Conservation (phyloP, 345 rosid species). For the Murraya koenigii region DNA sequence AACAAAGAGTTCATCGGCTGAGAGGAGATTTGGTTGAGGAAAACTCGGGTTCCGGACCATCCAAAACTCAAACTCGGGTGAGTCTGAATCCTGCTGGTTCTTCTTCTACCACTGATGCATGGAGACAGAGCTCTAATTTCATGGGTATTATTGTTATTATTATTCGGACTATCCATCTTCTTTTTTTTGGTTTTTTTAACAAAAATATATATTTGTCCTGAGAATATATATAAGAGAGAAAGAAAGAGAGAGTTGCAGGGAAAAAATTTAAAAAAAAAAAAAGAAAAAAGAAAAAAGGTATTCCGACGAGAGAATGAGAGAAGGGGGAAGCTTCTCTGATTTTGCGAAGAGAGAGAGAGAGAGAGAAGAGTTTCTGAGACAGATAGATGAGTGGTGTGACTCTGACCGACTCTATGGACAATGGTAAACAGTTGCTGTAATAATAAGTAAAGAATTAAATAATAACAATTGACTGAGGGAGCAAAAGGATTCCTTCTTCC, state of each 20-base stretch:
- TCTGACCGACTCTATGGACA: background rate
- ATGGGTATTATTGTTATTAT: background rate
- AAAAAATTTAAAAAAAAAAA: too few relatives aligned
- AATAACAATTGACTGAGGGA: too few relatives aligned
- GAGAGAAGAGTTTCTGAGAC: background rate
- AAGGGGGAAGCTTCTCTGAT: background rate
- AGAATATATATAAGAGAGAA: background rate
- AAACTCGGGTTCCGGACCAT: constrained; percentile 47
- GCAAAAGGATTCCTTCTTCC: too few relatives aligned
- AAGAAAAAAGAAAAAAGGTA: too few relatives aligned
- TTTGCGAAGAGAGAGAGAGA: background rate
- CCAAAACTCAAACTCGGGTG: constrained; percentile 85
- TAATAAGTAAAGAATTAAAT: too few relatives aligned
- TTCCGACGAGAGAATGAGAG: background rate
- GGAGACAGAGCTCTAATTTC: constrained; percentile 17
- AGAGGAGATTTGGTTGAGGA: constrained; percentile 44
- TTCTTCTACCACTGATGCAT: constrained; percentile 15
- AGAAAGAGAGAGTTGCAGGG: background rate
- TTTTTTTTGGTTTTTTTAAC: background rate
- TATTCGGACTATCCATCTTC: background rate
- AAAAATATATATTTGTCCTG: background rate
- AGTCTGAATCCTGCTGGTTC: constrained; percentile 24
- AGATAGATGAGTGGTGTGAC: background rate
- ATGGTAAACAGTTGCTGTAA: background rate
- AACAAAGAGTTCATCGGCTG: constrained; percentile 78